Percentiles rank a stretch among this genome's conserved stretches.
phyloP scores from a whole-genome alignment of 2,329 filamentous ascomycete species.

The Alternaria tenuissima region DNA sequence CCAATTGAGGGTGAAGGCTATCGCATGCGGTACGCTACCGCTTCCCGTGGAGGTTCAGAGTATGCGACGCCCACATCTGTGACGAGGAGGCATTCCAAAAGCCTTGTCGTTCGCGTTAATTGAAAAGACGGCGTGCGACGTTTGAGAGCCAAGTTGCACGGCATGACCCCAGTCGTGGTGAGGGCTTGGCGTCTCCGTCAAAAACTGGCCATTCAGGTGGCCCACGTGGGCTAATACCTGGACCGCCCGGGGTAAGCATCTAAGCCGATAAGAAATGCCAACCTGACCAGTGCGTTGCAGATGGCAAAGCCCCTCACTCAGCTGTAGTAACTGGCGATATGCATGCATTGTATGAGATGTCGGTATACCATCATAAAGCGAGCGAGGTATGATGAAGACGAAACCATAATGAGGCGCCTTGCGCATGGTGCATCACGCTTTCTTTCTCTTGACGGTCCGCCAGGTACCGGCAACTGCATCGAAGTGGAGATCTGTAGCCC shows the following conservation, averaged over 20 bases:
- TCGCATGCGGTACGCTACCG: slow-evolving; percentile 33
- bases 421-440: not conserved
- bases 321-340: not conserved
- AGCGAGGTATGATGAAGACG: not conserved
- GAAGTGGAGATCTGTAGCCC: not conserved
- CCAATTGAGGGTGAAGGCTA: slow-evolving; percentile 28
- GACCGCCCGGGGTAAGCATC: slow-evolving; percentile 17
- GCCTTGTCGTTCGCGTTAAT: slow-evolving; percentile 26
- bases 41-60: slow-evolving; percentile 24
- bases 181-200: slow-evolving; percentile 25
- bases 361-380: not conserved
- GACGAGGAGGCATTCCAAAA: slow-evolving; percentile 33
- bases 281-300: slow-evolving; percentile 12
- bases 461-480: not conserved
- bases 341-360: not conserved
- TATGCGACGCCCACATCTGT: slow-evolving; percentile 30
- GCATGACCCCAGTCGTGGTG: slow-evolving; percentile 24
- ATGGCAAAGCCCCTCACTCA: not conserved
- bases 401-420: not conserved
- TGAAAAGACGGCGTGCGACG: slow-evolving; percentile 25
- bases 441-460: not conserved
- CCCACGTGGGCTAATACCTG: slow-evolving; percentile 18
- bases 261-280: slow-evolving; percentile 11
- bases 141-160: slow-evolving; percentile 32
- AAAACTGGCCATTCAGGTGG: slow-evolving; percentile 30